These are phyloP conservation scores for Phaeolepiota aurea DNA, from an alignment of 768 basidiomycete genomes.

Conservation along the genomic window DNA sequence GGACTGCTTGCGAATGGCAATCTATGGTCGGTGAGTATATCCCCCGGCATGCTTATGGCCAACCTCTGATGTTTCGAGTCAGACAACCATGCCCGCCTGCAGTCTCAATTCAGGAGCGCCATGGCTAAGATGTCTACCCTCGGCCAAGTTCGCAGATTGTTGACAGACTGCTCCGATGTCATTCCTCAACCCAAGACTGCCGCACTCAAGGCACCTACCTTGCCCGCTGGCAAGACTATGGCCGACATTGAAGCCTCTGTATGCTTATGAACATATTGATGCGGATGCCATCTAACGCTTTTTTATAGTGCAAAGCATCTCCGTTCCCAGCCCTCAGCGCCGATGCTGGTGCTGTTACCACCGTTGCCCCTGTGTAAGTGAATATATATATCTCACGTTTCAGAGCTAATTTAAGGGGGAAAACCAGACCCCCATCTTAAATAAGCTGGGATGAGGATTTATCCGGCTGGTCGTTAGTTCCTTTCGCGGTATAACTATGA, in stretches of 20 bases:
- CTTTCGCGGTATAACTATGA: no score
- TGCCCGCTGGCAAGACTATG: slow-evolving; percentile 20
- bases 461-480: no score
- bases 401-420: no score
- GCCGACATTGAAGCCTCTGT: slow-evolving; percentile 19
- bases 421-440: no score
- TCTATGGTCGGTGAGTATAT: slow-evolving; percentile 16
- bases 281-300: neutral
- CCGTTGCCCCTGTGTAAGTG: neutral
- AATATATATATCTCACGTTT: no score
- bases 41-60: neutral
- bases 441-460: no score
- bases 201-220: slow-evolving; percentile 9
- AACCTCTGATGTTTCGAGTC: neutral
- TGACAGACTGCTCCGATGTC: slow-evolving; percentile 21
- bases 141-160: slow-evolving; percentile 14
- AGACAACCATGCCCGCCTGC: slow-evolving; percentile 15
- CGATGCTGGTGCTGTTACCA: neutral
- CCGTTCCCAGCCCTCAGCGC: neutral
- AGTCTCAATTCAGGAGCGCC: slow-evolving; percentile 16
- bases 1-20: slow-evolving; percentile 6
- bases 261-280: neutral
- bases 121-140: slow-evolving; percentile 23
- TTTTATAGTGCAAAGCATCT: neutral
- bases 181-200: slow-evolving; percentile 10